Conservation (phyloP, 208 protist species). For the Leptomonas seymouri region DNA sequence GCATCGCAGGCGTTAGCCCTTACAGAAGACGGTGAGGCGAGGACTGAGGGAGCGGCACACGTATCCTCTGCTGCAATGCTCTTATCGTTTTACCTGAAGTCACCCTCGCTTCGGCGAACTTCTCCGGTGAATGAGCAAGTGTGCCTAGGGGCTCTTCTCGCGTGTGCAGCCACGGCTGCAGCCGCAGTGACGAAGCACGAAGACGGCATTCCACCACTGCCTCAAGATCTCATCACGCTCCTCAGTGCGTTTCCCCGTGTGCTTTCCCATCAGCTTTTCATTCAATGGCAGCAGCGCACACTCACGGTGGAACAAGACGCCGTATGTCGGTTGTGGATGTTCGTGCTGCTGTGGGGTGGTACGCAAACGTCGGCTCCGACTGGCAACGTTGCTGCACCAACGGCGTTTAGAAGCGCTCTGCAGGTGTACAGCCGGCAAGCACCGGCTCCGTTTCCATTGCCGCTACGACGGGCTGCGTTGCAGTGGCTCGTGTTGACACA, state of each 20-base stretch:
- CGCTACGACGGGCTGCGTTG: slow-evolving; percentile 15
- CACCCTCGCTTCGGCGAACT: slow-evolving; percentile 16
- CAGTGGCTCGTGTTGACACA: slow-evolving; percentile 19
- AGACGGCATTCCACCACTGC: not conserved
- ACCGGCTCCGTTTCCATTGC: not conserved
- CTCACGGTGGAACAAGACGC: slow-evolving; percentile 10
- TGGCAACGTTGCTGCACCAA: not conserved
- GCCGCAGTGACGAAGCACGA: not conserved
- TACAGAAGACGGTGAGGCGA: not conserved
- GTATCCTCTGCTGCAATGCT: slow-evolving; percentile 13
- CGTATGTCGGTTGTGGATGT: slow-evolving; percentile 14
- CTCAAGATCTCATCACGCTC: slow-evolving; percentile 16
- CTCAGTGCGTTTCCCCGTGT: slow-evolving; percentile 28
- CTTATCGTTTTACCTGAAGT: slow-evolving; percentile 27
- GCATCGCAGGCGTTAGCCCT: not conserved
- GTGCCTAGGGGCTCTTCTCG: slow-evolving; percentile 26
- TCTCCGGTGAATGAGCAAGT: slow-evolving; percentile 24
- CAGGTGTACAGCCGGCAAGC: not conserved
- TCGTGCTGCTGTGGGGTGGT: slow-evolving; percentile 14
- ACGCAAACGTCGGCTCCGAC: not conserved
- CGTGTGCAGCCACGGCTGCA: slow-evolving; percentile 19
- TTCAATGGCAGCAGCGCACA: slow-evolving; percentile 22
- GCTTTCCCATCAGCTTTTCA: slow-evolving; percentile 12
- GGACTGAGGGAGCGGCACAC: not conserved
- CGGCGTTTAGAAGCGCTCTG: too few species aligned